Evolutionary conservation across 495 filamentous ascomycete species (phyloP), one percentile per base, ranked within the genome.

Genomic region (Cenococcum geophilum): DNA sequence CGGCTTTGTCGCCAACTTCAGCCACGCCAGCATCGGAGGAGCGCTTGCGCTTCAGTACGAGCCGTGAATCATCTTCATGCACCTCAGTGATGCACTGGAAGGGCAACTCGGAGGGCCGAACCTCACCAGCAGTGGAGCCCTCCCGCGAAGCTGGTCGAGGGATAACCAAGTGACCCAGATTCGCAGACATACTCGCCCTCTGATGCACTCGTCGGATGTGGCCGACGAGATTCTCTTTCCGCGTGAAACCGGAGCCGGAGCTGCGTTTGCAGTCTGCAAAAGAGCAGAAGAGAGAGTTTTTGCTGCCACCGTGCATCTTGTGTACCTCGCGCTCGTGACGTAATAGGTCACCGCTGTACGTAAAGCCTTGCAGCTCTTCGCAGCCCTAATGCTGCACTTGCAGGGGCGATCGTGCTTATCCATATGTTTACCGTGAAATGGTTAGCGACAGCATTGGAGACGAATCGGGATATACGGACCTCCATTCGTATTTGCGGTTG

Each of bases 321-420:
- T 97, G 92, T 0, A 96, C 90, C 74, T 97, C 92, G 51, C 92
- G 84, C 71, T 95, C 86, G 76, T 97, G 92, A 2, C 92, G 82
- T 8, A 91, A 73, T 1, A 97, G 82, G 8, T 92, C 92, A 20
- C 92, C 92, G 0, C 86, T 89, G 72, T 96, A 97, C 11, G 92
- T 96, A 76, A 97, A 96, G 20, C 92, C 92, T 63, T 88, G 87
- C 0, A 96, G 81, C 64, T 95, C 95, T 63, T 91, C 89, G 71
- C 92, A 97, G 20, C 83, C 84, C 79, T 78, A 25, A 87, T 82
- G 23, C 73, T 73, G 72, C 92, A 97, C 60, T 89, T 87, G 75
- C 95, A 96, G 0, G 92, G 92, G 18, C 92, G 80, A 57, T 92
- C 89, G 70, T 97, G 92, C 74, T 96, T 97, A 76, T 97, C 92